Evolutionary conservation across 2,329 filamentous ascomycete genomes (phyloP), one percentile per base, ranked within the genome.

Genomic region (Diplodia corticola): DNA sequence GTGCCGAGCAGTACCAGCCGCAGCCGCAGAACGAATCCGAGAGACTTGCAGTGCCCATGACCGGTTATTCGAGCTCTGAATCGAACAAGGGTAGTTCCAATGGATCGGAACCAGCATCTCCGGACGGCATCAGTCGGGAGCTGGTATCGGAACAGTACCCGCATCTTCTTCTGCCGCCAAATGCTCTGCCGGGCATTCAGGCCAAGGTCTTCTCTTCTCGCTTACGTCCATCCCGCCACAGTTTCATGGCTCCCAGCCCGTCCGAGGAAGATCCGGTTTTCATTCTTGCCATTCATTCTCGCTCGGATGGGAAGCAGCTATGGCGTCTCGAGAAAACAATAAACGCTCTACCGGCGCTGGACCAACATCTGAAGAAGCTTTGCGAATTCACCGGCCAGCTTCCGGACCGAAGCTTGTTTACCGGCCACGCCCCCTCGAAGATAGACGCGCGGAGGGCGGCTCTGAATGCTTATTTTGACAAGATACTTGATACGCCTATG

Each of bases 271-370:
- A 97, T 71, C 92, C 93, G 0, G 94, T 98, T 0, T 97, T 98
- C 73, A 97, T 93, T 0, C 82, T 99, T 63, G 93, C 93, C 20
- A 82, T 99, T 40, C 90, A 92, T 72, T 91, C 91, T 10, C 88
- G 93, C 64, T 89, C 88, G 0, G 88, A 92, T 68, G 82, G 86
- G 3, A 86, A 85, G 65, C 94, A 98, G 76, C 82, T 99, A 12
- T 98, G 95, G 94, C 88, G 94, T 33, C 88, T 97, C 6, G 95
- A 99, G 79, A 99, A 99, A 78, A 92, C 96, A 68, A 91, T 91
- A 3, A 81, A 86, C 15, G 92, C 94, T 30, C 82, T 99, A 30
- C 85, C 88, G n/a, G 88, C 89, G 69, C 83, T 99, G 40, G 94
- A 98, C 75, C 86, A 91, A 65, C 88, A 91, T 67, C 80, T 99